Conservation (phyloP, 78 protist species). For the Ministeria vibrans region DNA sequence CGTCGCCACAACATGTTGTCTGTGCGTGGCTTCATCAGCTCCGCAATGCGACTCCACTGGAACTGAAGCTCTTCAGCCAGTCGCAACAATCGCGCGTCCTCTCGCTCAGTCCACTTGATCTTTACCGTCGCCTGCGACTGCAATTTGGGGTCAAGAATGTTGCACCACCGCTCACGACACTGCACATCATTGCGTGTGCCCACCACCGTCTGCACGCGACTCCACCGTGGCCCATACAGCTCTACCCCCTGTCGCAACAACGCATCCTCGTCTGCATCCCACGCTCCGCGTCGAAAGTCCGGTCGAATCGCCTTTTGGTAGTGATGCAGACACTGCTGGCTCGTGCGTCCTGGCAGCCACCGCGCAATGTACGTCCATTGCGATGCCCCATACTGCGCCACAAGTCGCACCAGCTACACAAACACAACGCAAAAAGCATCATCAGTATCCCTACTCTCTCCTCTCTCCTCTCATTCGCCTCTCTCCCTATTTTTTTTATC, state of each 20-base stretch:
- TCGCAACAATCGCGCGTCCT: conserved; percentile 2
- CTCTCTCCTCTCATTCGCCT: too few relatives aligned
- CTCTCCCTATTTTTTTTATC: conserved; percentile 28
- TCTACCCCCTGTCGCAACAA: neutral
- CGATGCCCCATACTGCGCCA: conserved; percentile 20
- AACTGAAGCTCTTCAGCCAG: too few relatives aligned
- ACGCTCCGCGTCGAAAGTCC: conserved; percentile 11
- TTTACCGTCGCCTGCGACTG: conserved; percentile 14
- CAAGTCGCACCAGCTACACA: conserved; percentile 15
- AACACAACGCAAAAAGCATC: too few relatives aligned
- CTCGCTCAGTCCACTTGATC: conserved; percentile 16
- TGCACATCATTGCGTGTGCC: conserved; percentile 34
- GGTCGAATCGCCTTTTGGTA: conserved; percentile 27
- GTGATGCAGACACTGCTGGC: conserved; percentile 44
- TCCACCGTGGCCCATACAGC: neutral
- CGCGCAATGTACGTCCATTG: conserved; percentile 36
- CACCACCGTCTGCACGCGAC: neutral
- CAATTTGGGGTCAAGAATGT: conserved; percentile 23
- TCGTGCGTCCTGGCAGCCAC: conserved; percentile 17
- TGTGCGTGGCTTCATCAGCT: conserved; percentile 16
- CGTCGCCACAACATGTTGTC: conserved; percentile 45
- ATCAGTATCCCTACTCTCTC: too few relatives aligned
- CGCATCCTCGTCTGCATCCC: conserved; percentile 33
- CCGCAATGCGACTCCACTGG: conserved; percentile 31
- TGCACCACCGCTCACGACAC: conserved; percentile 52